Conservation (phyloP, 768 basidiomycete species). For the Podaxis sp. region DNA sequence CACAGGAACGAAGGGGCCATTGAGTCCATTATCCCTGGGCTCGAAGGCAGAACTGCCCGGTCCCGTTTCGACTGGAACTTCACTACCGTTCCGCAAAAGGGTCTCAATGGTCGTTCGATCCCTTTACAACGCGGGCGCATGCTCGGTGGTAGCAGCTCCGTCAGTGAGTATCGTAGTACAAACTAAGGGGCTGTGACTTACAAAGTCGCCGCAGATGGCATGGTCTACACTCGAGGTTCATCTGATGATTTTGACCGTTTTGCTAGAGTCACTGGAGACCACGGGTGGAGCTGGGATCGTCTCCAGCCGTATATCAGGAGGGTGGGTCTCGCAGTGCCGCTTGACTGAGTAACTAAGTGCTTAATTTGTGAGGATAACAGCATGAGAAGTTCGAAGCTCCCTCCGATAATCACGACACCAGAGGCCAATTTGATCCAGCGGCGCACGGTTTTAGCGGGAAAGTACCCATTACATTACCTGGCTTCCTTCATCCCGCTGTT, state of each 20-base stretch:
- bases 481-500: conserved; percentile 16
- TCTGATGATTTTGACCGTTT: conserved; percentile 20
- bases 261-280: conserved; percentile 26
- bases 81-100: conserved; percentile 27
- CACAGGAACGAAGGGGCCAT: conserved; percentile 20
- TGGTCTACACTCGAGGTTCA: conserved; percentile 23
- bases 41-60: neutral
- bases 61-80: conserved; percentile 28
- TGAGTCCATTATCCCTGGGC: conserved; percentile 18
- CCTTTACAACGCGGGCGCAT: conserved; percentile 27
- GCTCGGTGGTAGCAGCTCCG: conserved; percentile 30
- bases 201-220: conserved; percentile 11
- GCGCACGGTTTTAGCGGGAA: conserved; percentile 22
- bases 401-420: conserved; percentile 19
- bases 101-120: conserved; percentile 23
- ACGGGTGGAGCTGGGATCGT: conserved; percentile 31
- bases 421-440: conserved; percentile 21
- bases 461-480: conserved; percentile 20
- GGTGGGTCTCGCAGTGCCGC: conserved; percentile 13
- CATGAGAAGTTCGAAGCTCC: conserved; percentile 21
- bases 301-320: conserved; percentile 28
- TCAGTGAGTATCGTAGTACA: conserved; percentile 23
- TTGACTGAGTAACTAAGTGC: neutral
- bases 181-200: neutral
- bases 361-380: conserved; percentile 17